Conservation (phyloP, 345 rosid genomes). For the Moringa oleifera region DNA sequence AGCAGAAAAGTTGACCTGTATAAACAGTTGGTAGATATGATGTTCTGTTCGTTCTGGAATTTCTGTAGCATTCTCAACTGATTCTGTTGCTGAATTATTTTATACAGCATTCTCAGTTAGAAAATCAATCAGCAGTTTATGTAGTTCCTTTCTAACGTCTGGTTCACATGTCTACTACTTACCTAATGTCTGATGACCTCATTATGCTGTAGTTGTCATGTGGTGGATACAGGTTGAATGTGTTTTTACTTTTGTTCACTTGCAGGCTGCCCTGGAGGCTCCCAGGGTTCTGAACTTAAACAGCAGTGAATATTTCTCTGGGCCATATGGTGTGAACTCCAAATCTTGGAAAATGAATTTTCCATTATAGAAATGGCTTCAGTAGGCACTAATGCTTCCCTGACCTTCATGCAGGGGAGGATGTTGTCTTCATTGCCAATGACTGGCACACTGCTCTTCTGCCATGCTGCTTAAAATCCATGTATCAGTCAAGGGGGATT, state of each 20-base stretch:
- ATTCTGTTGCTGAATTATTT: background rate
- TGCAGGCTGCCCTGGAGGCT: constrained; percentile 92
- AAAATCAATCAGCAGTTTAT: background rate
- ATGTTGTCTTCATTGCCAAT: constrained; percentile 75
- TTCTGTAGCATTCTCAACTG: too few species aligned
- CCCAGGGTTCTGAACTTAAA: constrained; percentile 70
- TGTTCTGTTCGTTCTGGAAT: too few species aligned
- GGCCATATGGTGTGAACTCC: constrained; percentile 69
- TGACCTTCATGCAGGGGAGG: constrained; percentile 51
- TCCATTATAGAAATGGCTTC: background rate
- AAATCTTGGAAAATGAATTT: background rate
- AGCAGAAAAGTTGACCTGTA: background rate
- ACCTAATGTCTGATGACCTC: background rate
- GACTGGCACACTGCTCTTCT: constrained; percentile 97
- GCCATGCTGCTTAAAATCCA: constrained; percentile 73
- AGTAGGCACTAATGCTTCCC: background rate
- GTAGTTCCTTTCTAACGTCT: background rate
- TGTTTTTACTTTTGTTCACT: constrained; percentile 2
- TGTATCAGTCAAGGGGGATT: constrained; percentile 64
- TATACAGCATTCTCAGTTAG: background rate
- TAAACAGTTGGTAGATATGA: too few species aligned
- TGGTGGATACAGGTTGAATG: too few species aligned
- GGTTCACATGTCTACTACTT: background rate
- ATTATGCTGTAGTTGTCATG: background rate
- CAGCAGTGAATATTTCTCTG: constrained; percentile 55